Evolutionary conservation across 108 stramenopile species (phyloP).

Genomic region (Nitzschia palea): DNA sequence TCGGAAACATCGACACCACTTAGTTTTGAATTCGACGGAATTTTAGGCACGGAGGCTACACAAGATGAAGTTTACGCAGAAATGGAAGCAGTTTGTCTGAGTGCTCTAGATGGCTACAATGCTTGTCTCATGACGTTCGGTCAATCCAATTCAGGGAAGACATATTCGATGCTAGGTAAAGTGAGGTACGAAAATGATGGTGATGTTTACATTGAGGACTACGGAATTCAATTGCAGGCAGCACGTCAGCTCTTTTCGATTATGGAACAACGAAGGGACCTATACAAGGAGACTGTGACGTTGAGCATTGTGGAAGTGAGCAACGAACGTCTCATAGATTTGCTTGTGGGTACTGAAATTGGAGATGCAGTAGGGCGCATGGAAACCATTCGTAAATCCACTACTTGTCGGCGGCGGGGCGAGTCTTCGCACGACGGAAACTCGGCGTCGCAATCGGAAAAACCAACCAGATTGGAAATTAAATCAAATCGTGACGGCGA

Average conservation of each 20-base stretch:
- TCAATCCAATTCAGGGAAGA: conserved; percentile 91
- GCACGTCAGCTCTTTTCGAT: conserved; percentile 69
- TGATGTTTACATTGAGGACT: conserved; percentile 37
- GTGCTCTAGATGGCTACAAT: conserved; percentile 94
- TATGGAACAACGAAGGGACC: conserved; percentile 60
- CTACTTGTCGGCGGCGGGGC: not conserved
- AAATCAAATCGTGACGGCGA: conserved; percentile 84
- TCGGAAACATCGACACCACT: conserved; percentile 30
- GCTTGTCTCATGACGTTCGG: conserved; percentile 96
- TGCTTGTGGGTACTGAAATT: conserved; percentile 60
- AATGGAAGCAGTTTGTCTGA: conserved; percentile 83
- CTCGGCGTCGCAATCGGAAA: conserved; percentile 19
- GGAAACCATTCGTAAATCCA: conserved; percentile 26
- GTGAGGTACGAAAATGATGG: conserved; percentile 7
- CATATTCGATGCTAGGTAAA: conserved; percentile 89
- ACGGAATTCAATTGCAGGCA: conserved; percentile 69
- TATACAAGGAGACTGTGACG: conserved; percentile 70
- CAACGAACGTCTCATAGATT: conserved; percentile 73
- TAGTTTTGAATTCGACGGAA: conserved; percentile 89
- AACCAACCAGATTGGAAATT: conserved; percentile 64
- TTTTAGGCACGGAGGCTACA: conserved; percentile 65
- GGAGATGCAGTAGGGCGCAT: conserved; percentile 65
- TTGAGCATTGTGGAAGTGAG: conserved; percentile 76
- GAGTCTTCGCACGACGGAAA: not conserved
- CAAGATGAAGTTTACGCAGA: conserved; percentile 90